Evolutionary conservation across 208 protist genomes (phyloP).

Genomic region (Trypanosoma conorhini): DNA sequence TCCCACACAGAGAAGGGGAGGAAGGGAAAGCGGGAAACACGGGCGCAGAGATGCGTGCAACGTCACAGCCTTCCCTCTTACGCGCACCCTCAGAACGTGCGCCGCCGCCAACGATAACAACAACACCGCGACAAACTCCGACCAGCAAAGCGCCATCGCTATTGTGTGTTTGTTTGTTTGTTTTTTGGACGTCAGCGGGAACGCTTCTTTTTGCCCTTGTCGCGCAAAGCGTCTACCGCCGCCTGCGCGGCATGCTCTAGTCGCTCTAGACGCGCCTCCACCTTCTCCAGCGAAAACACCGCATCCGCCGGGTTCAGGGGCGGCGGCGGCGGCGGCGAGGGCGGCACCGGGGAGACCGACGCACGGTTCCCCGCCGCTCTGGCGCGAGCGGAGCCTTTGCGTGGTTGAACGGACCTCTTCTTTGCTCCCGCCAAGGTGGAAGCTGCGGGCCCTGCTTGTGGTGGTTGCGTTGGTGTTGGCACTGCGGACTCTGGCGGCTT

Average conservation of each 20-base stretch:
- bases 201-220: constrained; percentile 19
- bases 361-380: constrained; percentile 2
- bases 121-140: neutral
- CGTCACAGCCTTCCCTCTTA: neutral
- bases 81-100: neutral
- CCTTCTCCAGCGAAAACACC: constrained; percentile 53
- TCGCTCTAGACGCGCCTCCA: constrained; percentile 53
- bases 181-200: neutral
- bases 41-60: neutral
- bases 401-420: neutral
- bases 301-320: constrained; percentile 29
- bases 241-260: constrained; percentile 35
- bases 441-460: constrained; percentile 2
- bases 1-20: neutral
- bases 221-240: constrained; percentile 5
- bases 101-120: no score
- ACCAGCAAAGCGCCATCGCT: neutral
- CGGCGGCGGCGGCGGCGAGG: constrained; percentile 20
- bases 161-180: no score
- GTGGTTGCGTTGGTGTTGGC: neutral
- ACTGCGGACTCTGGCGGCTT: neutral
- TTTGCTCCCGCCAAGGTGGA: neutral
- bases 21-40: neutral
- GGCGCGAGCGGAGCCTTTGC: neutral
- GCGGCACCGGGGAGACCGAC: neutral